These are phyloP conservation scores for Coemansia sp. DNA, from an alignment of 192 early-diverging fungal species.

Conservation along the genomic window DNA sequence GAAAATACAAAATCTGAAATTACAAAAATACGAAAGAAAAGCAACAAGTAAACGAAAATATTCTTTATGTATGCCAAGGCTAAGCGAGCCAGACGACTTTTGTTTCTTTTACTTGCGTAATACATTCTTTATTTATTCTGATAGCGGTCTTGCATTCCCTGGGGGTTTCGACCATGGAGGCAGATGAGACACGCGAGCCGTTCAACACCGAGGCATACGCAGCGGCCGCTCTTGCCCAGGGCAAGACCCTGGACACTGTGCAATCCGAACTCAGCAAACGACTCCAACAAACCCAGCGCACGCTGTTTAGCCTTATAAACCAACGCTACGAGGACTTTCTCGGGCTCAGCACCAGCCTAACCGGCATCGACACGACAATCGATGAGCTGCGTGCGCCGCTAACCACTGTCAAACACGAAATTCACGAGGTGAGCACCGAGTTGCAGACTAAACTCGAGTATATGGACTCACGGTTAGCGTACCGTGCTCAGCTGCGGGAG, in stretches of 20 bases:
- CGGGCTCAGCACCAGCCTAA: slow-evolving; percentile 32
- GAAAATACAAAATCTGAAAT: too few species aligned
- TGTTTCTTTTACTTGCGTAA: too few species aligned
- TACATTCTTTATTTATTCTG: too few species aligned
- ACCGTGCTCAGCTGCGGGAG: slow-evolving; percentile 30
- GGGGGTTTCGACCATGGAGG: slow-evolving; percentile 11
- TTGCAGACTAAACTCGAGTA: slow-evolving; percentile 19
- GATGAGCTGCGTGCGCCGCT: slow-evolving; percentile 17
- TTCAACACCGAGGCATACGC: slow-evolving; percentile 35
- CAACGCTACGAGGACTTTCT: slow-evolving; percentile 43
- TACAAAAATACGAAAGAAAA: too few species aligned
- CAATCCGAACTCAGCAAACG: slow-evolving; percentile 28
- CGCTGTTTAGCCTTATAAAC: slow-evolving; percentile 33
- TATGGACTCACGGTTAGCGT: slow-evolving; percentile 27
- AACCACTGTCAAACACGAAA: not conserved
- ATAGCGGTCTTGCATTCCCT: too few species aligned
- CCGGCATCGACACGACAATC: slow-evolving; percentile 28
- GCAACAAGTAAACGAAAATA: too few species aligned
- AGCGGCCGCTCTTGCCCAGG: slow-evolving; percentile 13
- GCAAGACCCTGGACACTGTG: slow-evolving; percentile 22
- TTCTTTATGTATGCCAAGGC: too few species aligned
- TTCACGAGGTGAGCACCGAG: slow-evolving; percentile 8
- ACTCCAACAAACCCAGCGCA: slow-evolving; percentile 12
- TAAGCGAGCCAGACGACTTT: too few species aligned
- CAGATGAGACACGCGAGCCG: slow-evolving; percentile 25